Base-by-base conservation (phyloP, 495 filamentous ascomycete genomes). In the Penicillium paxilli region DNA sequence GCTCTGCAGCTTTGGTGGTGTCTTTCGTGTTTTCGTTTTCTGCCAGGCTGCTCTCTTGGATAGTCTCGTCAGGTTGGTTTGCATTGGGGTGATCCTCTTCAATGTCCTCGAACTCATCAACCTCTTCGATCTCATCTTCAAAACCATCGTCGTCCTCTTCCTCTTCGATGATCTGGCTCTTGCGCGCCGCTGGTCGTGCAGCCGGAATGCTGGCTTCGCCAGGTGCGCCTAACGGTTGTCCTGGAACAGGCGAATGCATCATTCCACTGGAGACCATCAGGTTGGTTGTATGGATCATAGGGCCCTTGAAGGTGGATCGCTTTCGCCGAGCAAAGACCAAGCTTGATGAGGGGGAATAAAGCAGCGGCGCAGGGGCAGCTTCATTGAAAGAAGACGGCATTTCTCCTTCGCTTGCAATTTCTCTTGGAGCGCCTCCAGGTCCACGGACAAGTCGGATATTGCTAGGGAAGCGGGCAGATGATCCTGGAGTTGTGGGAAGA, bases 271-370 rank as follows among this genome's bases (percentile, higher is more conserved):
- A 67, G 2, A 60, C 58, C 59, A 69, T 65, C 33, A 81, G 37
- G 73, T 78, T 78, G 25, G 71, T 72, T 4, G 85, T 81, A 28
- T 80, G 80, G 9, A 88, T 60, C 76, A 84, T 83, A 7, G 95
- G 94, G 0, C 94, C 95, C 65, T 95, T 94, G 71, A 98, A 96
- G 1, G 92, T 70, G 35, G 86, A 91, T 54, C 87, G 81, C 71
- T 97, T 98, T 49, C 94, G 77, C 63, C 92, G 93, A 5, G 94
- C 92, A 69, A 96, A 98, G 11, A 96, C 76, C 20, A 97, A 80
- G 23, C 87, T 88, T 64, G 80, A 73, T 12, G 65, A 85, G 59
- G 58, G 83, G 58, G 75, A 80, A 64, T 72, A 77, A 35, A 69
- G 67, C 59, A 72, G 48, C 14, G 75, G 69, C 16, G 65, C 55